Conservation (phyloP, 2,329 filamentous ascomycete genomes). For the Arthroderma uncinatum region DNA sequence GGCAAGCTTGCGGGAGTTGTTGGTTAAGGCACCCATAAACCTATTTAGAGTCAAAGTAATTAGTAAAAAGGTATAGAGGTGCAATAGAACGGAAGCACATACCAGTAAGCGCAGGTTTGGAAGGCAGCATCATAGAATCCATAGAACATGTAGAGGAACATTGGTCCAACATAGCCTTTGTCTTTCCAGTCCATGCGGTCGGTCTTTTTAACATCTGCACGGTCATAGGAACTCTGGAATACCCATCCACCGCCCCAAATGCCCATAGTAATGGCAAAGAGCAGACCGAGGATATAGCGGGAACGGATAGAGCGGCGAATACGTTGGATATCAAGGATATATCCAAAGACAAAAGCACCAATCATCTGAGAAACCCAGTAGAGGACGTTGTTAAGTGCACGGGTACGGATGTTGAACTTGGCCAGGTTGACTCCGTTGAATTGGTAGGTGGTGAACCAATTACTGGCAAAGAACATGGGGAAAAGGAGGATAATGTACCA, state of each 20-base stretch:
- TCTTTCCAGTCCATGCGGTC: slow-evolving; percentile 29
- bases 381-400: slow-evolving; percentile 65
- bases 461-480: slow-evolving; percentile 71
- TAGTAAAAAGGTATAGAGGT: neutral
- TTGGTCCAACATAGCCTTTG: slow-evolving; percentile 59
- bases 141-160: slow-evolving; percentile 86
- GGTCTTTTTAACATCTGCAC: slow-evolving; percentile 24
- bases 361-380: slow-evolving; percentile 72
- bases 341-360: slow-evolving; percentile 62
- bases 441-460: slow-evolving; percentile 72
- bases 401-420: slow-evolving; percentile 62
- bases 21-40: slow-evolving; percentile 88
- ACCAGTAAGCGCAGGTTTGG: slow-evolving; percentile 88
- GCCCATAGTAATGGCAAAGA: slow-evolving; percentile 60
- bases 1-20: slow-evolving; percentile 82
- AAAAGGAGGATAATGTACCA: slow-evolving; percentile 65
- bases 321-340: slow-evolving; percentile 50
- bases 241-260: slow-evolving; percentile 77
- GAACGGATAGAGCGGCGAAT: slow-evolving; percentile 58
- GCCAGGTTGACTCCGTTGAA: slow-evolving; percentile 62
- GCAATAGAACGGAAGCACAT: slow-evolving; percentile 19
- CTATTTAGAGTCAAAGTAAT: slow-evolving; percentile 28
- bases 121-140: slow-evolving; percentile 81
- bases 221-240: slow-evolving; percentile 56
- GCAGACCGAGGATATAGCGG: slow-evolving; percentile 48